Evolutionary conservation across 2,329 filamentous ascomycete species (phyloP).

Genomic region (Ascosphaera aggregata): DNA sequence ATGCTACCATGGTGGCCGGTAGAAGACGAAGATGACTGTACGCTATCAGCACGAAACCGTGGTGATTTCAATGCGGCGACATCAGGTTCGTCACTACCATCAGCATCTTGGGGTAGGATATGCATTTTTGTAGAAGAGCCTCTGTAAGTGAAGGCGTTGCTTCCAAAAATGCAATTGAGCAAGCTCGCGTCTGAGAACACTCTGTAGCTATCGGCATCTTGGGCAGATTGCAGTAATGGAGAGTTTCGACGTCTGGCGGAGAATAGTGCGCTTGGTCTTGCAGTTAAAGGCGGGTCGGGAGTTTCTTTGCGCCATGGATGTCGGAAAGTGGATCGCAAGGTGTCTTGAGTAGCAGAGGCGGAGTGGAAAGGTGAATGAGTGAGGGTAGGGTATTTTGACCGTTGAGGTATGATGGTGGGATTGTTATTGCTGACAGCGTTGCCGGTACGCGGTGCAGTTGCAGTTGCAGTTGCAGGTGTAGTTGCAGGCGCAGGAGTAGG

Average conservation of each 20-base stretch:
- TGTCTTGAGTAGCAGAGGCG: background rate
- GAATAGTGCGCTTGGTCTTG: slow-evolving; percentile 16
- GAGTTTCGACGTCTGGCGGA: slow-evolving; percentile 22
- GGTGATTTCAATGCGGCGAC: slow-evolving; percentile 6
- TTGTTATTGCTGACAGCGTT: background rate
- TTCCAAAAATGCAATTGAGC: slow-evolving; percentile 38
- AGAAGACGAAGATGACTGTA: slow-evolving; percentile 5
- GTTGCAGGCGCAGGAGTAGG: background rate
- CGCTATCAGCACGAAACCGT: slow-evolving; percentile 3
- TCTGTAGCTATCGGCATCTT: slow-evolving; percentile 15
- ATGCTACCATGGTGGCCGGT: too few relatives aligned
- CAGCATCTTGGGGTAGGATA: slow-evolving; percentile 19
- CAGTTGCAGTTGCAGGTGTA: background rate
- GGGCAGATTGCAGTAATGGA: slow-evolving; percentile 10
- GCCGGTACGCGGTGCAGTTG: background rate
- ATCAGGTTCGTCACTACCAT: background rate
- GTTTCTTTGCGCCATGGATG: slow-evolving; percentile 7
- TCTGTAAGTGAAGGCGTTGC: slow-evolving; percentile 31
- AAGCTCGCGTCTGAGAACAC: slow-evolving; percentile 22
- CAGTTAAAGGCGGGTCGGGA: slow-evolving; percentile 10
- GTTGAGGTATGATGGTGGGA: background rate
- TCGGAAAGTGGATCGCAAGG: slow-evolving; percentile 1
- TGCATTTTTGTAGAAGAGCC: slow-evolving; percentile 39
- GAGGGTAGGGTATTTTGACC: background rate
- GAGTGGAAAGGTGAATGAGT: background rate